Conservation (phyloP, 2,329 filamentous ascomycete species). For the Colletotrichum sublineola region DNA sequence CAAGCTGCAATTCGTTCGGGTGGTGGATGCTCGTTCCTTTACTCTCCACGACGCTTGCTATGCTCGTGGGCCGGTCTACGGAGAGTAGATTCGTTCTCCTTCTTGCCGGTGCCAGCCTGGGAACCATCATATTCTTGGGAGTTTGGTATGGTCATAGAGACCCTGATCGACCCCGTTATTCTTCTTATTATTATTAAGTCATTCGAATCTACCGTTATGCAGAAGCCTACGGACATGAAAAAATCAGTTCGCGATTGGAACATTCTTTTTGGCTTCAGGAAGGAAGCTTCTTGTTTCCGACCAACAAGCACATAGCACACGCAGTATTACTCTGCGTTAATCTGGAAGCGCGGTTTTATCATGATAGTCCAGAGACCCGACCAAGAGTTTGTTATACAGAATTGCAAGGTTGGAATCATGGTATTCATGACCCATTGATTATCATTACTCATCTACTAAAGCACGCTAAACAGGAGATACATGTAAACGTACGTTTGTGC, state of each 20-base stretch:
- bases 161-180: no score
- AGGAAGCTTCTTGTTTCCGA: neutral
- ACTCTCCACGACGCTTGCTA: neutral
- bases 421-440: conserved; percentile 34
- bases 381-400: neutral
- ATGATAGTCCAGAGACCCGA: no score
- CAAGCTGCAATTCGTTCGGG: neutral
- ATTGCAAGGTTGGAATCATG: neutral
- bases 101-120: neutral
- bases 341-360: neutral
- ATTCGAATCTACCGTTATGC: neutral
- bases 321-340: neutral
- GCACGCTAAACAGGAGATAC: conserved; percentile 33
- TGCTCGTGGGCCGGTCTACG: conserved; percentile 13
- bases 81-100: conserved; percentile 16
- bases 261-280: neutral
- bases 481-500: neutral
- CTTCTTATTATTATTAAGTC: no score
- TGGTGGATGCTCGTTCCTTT: conserved; percentile 11
- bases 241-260: neutral
- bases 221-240: no score
- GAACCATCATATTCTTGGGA: conserved; percentile 14
- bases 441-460: conserved; percentile 40
- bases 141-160: neutral
- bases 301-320: no score